Percentiles rank a stretch among this genome's conserved stretches.
Evolutionary conservation across 2,329 filamentous ascomycete species (phyloP).

Genomic region (Xylaria sp.): DNA sequence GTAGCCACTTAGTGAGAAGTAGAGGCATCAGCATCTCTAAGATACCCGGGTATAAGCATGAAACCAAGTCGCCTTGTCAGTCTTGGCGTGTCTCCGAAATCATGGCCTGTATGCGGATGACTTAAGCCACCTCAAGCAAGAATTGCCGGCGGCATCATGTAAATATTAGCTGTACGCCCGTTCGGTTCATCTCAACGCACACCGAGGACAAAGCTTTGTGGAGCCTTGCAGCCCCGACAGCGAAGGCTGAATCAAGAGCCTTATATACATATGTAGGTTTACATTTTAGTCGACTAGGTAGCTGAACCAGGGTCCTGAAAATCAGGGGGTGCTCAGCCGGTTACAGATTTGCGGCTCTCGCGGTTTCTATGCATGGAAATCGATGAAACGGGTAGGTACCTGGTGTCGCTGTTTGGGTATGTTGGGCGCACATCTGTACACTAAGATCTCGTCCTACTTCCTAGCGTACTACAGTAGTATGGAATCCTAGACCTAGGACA

Average conservation of each 20-base stretch:
- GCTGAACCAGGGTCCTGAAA: neutral
- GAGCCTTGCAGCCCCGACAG: conserved; percentile 1
- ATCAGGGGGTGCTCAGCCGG: conserved; percentile 20
- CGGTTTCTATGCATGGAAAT: neutral
- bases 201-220: conserved; percentile 18
- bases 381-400: neutral
- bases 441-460: conserved; percentile 19
- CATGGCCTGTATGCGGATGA: neutral
- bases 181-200: neutral
- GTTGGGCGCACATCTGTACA: neutral
- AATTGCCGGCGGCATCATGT: conserved; percentile 8
- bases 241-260: neutral
- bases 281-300: neutral
- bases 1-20: neutral
- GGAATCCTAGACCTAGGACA: neutral
- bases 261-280: neutral
- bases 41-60: neutral
- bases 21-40: neutral
- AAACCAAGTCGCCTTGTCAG: neutral
- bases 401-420: neutral
- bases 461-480: neutral
- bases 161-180: neutral
- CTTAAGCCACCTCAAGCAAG: neutral
- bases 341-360: conserved; percentile 21
- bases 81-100: neutral